Percentiles rank a stretch among this genome's conserved stretches.
Evolutionary conservation across 1,284 basidiomycete genomes (phyloP).

Genomic region (Moesziomyces sp.): DNA sequence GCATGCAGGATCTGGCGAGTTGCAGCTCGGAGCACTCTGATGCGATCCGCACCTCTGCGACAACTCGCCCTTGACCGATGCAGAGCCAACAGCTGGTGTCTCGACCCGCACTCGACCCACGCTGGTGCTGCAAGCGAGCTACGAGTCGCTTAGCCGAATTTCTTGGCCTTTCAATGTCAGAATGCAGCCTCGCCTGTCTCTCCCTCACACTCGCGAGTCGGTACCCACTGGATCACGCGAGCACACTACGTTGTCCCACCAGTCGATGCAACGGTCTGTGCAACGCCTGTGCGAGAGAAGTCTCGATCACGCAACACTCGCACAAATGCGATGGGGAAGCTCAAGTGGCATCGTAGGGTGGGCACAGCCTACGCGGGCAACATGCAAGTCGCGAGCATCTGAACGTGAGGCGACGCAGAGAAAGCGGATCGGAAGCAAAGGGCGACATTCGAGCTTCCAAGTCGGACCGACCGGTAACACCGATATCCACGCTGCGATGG

Average conservation of each 20-base stretch:
- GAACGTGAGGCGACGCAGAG: too few species aligned
- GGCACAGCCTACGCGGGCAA: too few species aligned
- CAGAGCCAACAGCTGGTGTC: not conserved
- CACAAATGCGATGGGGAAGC: too few species aligned
- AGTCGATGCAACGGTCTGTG: too few species aligned
- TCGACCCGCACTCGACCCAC: not conserved
- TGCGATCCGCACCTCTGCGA: conserved; percentile 14
- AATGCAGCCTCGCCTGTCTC: not conserved
- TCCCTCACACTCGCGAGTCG: not conserved
- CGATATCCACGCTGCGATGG: not conserved
- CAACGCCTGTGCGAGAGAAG: too few species aligned
- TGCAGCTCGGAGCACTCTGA: conserved; percentile 26
- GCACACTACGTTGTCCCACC: not conserved
- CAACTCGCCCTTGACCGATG: not conserved
- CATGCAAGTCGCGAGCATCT: too few species aligned
- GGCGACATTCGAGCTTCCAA: not conserved
- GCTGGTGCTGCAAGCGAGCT: conserved; percentile 5
- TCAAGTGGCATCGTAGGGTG: too few species aligned
- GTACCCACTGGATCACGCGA: not conserved
- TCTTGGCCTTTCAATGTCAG: conserved; percentile 4
- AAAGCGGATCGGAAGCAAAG: too few species aligned
- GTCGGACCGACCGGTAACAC: conserved; percentile 17
- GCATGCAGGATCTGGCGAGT: not conserved
- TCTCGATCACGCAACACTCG: too few species aligned
- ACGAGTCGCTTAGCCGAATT: not conserved